phyloP scores from a whole-genome alignment of 2,329 filamentous ascomycete genomes.

The Aspergillus aculeatinus region DNA sequence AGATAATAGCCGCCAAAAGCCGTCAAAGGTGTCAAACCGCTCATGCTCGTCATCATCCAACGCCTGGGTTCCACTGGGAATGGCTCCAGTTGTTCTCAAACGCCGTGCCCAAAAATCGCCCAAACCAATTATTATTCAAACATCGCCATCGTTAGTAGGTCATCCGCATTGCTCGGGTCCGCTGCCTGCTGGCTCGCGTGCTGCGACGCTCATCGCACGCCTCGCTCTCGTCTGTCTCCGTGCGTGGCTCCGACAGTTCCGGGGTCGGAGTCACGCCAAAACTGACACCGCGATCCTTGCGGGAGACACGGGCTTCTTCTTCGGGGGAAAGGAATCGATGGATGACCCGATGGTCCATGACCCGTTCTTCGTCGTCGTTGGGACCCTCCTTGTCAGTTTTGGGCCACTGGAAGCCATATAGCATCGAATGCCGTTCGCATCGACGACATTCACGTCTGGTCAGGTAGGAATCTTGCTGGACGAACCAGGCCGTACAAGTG shows the following conservation, averaged over 20 bases:
- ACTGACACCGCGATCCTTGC: conserved; percentile 39
- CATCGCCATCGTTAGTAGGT: conserved; percentile 32
- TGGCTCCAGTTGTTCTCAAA: conserved; percentile 12
- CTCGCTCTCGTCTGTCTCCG: conserved; percentile 41
- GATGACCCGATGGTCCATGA: conserved; percentile 82
- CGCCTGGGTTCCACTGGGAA: conserved; percentile 2
- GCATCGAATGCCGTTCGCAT: conserved; percentile 91
- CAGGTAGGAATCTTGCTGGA: conserved; percentile 84
- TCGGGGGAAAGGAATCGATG: conserved; percentile 76
- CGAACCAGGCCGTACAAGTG: conserved; percentile 77
- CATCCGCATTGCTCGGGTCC: conserved; percentile 35
- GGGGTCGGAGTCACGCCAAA: conserved; percentile 39
- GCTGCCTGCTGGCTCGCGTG: conserved; percentile 36
- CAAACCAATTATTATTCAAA: conserved; percentile 2
- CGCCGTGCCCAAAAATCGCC: conserved; percentile 10
- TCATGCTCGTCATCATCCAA: background rate
- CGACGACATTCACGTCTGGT: conserved; percentile 83
- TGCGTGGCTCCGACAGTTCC: conserved; percentile 38
- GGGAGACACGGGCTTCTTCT: conserved; percentile 56
- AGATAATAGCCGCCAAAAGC: background rate
- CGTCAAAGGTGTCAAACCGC: background rate
- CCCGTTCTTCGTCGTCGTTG: conserved; percentile 64
- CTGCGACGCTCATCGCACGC: conserved; percentile 34
- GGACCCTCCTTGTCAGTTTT: conserved; percentile 83
- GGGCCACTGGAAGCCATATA: conserved; percentile 94